Conservation (phyloP, 768 basidiomycete species). For the Suillus fuscotomentosus region DNA sequence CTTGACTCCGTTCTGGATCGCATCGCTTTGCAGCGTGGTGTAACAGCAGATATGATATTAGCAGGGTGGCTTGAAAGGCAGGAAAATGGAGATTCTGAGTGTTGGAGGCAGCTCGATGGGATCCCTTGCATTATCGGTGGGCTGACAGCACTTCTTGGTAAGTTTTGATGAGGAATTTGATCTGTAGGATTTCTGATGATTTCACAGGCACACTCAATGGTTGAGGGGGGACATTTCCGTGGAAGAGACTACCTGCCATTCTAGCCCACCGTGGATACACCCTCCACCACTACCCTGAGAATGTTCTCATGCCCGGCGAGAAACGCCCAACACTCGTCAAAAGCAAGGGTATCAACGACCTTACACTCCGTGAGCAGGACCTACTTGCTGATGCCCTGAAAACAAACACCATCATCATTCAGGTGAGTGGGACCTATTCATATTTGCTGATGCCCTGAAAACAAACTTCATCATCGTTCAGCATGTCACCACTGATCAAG, state of each 20-base stretch:
- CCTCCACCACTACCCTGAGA: background rate
- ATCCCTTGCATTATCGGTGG: background rate
- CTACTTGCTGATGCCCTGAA: background rate
- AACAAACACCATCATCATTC: too few species aligned
- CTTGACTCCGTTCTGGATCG: background rate
- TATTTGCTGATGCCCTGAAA: background rate
- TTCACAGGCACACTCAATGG: background rate
- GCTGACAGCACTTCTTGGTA: background rate
- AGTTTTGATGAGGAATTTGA: background rate
- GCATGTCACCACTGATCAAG: background rate
- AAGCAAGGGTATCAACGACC: background rate
- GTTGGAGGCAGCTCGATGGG: background rate
- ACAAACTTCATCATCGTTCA: background rate
- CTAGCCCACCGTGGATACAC: background rate
- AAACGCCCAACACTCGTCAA: background rate
- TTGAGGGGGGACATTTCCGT: background rate
- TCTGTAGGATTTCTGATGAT: background rate
- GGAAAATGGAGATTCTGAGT: background rate
- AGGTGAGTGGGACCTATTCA: too few species aligned
- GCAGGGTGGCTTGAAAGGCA: background rate
- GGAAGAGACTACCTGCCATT: background rate
- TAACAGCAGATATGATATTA: background rate
- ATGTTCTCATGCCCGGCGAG: background rate
- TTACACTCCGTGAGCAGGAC: background rate
- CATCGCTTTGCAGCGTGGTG: background rate